phyloP scores from a whole-genome alignment of 1,139 yeast species.

The Scheffersomyces stambukii region DNA sequence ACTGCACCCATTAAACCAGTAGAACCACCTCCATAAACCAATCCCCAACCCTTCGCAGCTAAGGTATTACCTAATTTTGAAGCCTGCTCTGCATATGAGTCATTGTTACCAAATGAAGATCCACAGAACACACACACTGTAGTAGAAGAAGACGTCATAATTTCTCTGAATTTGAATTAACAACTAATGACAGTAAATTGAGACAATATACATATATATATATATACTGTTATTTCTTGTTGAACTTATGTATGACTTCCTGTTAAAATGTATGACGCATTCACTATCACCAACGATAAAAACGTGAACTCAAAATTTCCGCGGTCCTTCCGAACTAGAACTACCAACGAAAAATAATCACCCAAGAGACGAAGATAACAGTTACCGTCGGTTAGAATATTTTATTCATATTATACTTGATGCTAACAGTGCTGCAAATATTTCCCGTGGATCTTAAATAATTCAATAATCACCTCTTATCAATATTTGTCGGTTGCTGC shows the following conservation, averaged over 20 bases:
- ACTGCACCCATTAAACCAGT: conserved; percentile 84
- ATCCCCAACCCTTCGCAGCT: conserved; percentile 62
- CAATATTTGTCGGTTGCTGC: too few relatives aligned
- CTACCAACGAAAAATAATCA: too few relatives aligned
- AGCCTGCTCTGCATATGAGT: conserved; percentile 52
- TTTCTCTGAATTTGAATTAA: background rate
- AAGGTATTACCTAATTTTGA: conserved; percentile 53
- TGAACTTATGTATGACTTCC: background rate
- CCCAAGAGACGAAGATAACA: too few relatives aligned
- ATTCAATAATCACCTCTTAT: too few relatives aligned
- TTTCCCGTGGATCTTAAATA: too few relatives aligned
- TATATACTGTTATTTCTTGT: background rate
- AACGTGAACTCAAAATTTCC: too few relatives aligned
- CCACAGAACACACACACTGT: conserved; percentile 81
- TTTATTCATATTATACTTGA: too few relatives aligned
- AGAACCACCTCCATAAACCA: conserved; percentile 91
- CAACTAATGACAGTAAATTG: background rate
- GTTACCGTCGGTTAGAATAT: too few relatives aligned
- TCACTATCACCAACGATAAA: too few relatives aligned
- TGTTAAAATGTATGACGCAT: too few relatives aligned
- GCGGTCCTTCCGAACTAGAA: too few relatives aligned
- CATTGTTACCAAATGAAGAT: conserved; percentile 65
- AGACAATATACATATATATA: background rate
- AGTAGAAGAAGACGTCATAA: conserved; percentile 6
- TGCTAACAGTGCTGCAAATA: too few relatives aligned